phyloP scores from a whole-genome alignment of 805 yeast species.

The Jamesozyma lodderae region DNA sequence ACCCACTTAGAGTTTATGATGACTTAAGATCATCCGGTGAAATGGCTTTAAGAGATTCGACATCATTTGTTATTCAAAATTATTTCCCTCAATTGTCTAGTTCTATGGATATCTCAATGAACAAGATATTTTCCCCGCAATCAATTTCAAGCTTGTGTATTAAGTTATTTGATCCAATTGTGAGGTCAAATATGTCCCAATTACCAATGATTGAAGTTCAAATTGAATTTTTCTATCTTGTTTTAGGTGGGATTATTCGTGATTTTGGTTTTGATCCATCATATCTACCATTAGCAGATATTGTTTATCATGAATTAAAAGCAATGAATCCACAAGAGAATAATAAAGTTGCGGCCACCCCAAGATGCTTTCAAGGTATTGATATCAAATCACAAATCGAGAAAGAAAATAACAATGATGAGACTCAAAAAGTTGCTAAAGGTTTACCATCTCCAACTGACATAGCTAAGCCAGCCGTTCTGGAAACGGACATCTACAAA shows the following conservation, averaged over 20 bases:
- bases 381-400: slow-evolving; percentile 23
- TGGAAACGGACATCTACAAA: not conserved
- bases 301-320: slow-evolving; percentile 24
- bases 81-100: slow-evolving; percentile 30
- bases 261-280: slow-evolving; percentile 75
- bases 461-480: not conserved
- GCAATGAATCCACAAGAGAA: not conserved
- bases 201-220: not conserved
- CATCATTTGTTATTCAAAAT: slow-evolving; percentile 55
- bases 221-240: slow-evolving; percentile 1
- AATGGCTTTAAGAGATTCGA: slow-evolving; percentile 43
- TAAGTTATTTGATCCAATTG: slow-evolving; percentile 16
- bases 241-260: slow-evolving; percentile 57
- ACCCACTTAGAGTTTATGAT: slow-evolving; percentile 26
- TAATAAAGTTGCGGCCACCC: slow-evolving; percentile 18
- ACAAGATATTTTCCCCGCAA: slow-evolving; percentile 22
- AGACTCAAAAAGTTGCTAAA: not conserved
- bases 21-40: slow-evolving; percentile 52
- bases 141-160: slow-evolving; percentile 27
- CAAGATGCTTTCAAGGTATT: slow-evolving; percentile 22
- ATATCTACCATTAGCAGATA: slow-evolving; percentile 57
- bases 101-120: too few species aligned
- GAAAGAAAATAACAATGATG: not conserved
- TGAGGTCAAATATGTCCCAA: slow-evolving; percentile 26
- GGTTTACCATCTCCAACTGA: slow-evolving; percentile 3